Percentiles rank a stretch among this genome's conserved stretches.
Conservation (phyloP, 257 asterid genomes). For the Fraxinus americana region DNA sequence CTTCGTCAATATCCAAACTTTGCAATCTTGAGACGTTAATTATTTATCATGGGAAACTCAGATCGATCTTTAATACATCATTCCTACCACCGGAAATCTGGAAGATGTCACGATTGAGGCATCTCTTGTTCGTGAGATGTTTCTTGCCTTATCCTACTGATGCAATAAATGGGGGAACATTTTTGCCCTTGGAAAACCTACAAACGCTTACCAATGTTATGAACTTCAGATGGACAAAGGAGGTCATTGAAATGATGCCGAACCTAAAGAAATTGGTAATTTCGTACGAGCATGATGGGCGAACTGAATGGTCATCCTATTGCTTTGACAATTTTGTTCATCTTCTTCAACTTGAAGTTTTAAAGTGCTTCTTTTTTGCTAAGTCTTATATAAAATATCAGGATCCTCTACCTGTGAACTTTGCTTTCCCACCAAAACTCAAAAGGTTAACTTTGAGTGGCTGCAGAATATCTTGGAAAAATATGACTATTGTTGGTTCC, state of each 20-base stretch:
- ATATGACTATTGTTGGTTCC: too few relatives aligned
- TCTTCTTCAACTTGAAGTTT: not conserved
- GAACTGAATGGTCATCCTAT: not conserved
- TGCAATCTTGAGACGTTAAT: not conserved
- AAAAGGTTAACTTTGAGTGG: too few relatives aligned
- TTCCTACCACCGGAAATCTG: not conserved
- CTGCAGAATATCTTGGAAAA: too few relatives aligned
- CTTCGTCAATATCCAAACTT: not conserved
- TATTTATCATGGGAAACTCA: not conserved
- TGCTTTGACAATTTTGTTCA: not conserved
- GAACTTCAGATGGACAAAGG: not conserved
- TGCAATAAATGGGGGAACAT: not conserved
- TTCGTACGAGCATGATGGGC: not conserved
- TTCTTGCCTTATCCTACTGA: too few relatives aligned
- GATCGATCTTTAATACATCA: not conserved
- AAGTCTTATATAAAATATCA: not conserved
- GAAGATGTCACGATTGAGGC: too few relatives aligned
- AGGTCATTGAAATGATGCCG: not conserved
- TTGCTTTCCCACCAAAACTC: too few relatives aligned
- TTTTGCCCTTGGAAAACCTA: not conserved
- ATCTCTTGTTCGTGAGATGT: too few relatives aligned
- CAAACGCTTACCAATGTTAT: not conserved
- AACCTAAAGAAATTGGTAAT: not conserved
- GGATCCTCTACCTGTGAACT: too few relatives aligned
- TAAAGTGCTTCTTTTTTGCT: not conserved